Base-by-base conservation (phyloP, 345 rosid genomes). In the Laguncularia racemosa region DNA sequence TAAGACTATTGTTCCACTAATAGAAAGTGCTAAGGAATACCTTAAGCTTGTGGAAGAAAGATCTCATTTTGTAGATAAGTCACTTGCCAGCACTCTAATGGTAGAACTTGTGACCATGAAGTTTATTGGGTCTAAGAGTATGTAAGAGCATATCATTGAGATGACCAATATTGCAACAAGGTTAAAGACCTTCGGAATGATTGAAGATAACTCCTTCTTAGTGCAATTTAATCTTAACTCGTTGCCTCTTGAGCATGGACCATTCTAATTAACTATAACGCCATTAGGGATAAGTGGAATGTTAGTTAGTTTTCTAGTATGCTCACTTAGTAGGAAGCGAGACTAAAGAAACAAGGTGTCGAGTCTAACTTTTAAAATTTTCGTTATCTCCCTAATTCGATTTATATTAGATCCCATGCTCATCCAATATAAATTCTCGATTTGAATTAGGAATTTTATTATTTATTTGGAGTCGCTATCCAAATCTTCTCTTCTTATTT, bases 21-120 rank as follows among this genome's bases (percentile, higher is more conserved):
- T 46, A 61, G 43, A 61, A 20, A 56, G 20, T 68, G 67, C 52
- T 40, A 56, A 46, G 43, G 40, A 62, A 50, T 50, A 19, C 52
- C 17, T 23, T 20, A 55, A 55, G 6, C 44, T 26, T n/a, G 19
- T 59, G 47, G 46, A 69, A 63, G 65, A 59, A 12, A 4, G 26
- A 15, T 55, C 20, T 16, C 46, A 16, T 13, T 23, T 17, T 10
- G 1, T 13, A 11, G 23, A 55, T 14, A 55, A 55, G 46, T 55
- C 19, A 11, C 46, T 55, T 15, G 15, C 15, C 0, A 46, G 48
- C 16, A 55, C 21, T 12, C 13, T 55, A 9, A 55, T 55, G 48
- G 20, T 1, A 2, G 44, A 7, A 8, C 17, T 55, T 13, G 33
- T 14, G 12, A 55, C 46, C 16, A 40, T 33, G 58, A 40, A 55